Percentiles rank a stretch among this genome's conserved stretches.
phyloP scores from a whole-genome alignment of 2,329 filamentous ascomycete species.

The Aspergillus carbonarius region DNA sequence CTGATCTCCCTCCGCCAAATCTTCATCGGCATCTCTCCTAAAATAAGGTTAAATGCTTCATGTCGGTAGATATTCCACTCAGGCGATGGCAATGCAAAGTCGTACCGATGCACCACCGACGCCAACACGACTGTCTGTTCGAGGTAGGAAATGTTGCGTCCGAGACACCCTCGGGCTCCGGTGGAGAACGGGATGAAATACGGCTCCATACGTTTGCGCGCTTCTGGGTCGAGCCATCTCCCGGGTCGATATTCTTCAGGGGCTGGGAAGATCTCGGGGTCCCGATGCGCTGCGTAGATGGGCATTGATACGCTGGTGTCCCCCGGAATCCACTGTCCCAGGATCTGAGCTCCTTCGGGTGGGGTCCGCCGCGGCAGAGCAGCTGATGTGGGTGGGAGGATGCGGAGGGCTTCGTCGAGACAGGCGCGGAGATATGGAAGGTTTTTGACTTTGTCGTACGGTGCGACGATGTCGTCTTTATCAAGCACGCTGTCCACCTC shows the following conservation, averaged over 20 bases:
- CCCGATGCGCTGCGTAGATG: slow-evolving; percentile 36
- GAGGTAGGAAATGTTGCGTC: slow-evolving; percentile 42
- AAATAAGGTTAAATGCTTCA: slow-evolving; percentile 19
- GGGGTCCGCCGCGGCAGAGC: slow-evolving; percentile 45
- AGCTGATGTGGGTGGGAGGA: slow-evolving; percentile 41
- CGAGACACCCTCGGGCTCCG: slow-evolving; percentile 40
- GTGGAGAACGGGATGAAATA: slow-evolving; percentile 42
- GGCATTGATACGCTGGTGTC: slow-evolving; percentile 45
- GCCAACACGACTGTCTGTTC: slow-evolving; percentile 50
- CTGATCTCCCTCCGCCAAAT: slow-evolving; percentile 15
- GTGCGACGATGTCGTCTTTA: slow-evolving; percentile 41
- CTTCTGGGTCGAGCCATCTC: slow-evolving; percentile 38
- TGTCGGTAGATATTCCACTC: slow-evolving; percentile 29
- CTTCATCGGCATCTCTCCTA: slow-evolving; percentile 19
- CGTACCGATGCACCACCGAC: slow-evolving; percentile 45
- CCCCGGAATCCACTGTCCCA: slow-evolving; percentile 44
- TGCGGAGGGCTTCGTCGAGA: slow-evolving; percentile 49
- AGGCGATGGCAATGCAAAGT: slow-evolving; percentile 36
- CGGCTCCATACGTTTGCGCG: slow-evolving; percentile 35
- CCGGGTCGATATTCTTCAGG: slow-evolving; percentile 49
- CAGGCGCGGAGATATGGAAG: slow-evolving; percentile 52
- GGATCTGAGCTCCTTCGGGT: slow-evolving; percentile 39
- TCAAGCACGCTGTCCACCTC: slow-evolving; percentile 48
- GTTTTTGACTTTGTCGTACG: slow-evolving; percentile 50
- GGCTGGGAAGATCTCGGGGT: slow-evolving; percentile 54